Evolutionary conservation across 345 rosid genomes (phyloP).

Genomic region (Salix suchowensis): DNA sequence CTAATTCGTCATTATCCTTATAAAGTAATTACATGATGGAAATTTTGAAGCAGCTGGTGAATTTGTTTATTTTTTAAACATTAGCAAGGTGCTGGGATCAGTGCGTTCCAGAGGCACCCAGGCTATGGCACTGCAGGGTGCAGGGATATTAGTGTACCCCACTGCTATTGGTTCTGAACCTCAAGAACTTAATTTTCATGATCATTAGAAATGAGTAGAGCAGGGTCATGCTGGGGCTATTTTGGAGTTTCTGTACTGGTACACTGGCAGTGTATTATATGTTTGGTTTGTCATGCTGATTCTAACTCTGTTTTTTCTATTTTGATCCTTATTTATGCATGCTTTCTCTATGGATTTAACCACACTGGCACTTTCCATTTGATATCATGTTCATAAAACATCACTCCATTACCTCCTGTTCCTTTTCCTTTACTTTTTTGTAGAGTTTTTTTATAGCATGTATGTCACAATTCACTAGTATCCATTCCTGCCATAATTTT

Average conservation of each 20-base stretch:
- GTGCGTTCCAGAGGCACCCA: conserved; percentile 95
- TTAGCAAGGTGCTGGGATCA: conserved; percentile 96
- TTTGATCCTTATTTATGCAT: neutral
- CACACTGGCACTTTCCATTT: no score
- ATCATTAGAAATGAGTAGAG: conserved; percentile 93
- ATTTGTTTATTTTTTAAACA: neutral
- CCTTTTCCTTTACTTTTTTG: neutral
- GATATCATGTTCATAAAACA: neutral
- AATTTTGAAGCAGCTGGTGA: neutral
- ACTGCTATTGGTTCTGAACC: conserved; percentile 97
- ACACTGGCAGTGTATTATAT: neutral
- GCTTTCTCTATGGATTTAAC: neutral
- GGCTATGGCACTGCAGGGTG: conserved; percentile 85
- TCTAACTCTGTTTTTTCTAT: neutral
- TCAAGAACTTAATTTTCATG: conserved; percentile 87
- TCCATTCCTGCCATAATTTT: neutral
- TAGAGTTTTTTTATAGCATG: neutral
- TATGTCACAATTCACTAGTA: neutral
- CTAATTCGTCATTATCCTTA: neutral
- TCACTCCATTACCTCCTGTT: neutral
- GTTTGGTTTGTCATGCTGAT: neutral
- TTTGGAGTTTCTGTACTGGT: conserved; percentile 40
- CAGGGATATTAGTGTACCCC: conserved; percentile 85
- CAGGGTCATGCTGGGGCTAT: conserved; percentile 99
- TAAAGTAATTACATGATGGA: neutral